These are phyloP conservation scores for Thinopyrum elongatum DNA, from an alignment of 176 grass and related monocot genomes.

Conservation along the genomic window DNA sequence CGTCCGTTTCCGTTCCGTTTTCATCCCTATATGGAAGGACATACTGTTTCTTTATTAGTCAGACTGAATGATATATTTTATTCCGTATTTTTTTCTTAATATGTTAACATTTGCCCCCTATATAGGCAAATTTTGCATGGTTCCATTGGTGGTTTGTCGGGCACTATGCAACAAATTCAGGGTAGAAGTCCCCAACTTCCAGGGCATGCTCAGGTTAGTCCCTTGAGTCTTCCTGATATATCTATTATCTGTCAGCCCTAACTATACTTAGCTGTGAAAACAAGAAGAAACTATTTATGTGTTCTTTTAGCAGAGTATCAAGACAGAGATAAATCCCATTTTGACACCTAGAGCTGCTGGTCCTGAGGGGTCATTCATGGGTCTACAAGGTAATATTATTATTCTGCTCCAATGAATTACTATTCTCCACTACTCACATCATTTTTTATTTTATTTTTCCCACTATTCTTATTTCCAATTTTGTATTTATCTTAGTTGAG, in stretches of 20 bases:
- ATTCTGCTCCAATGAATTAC: conserved; percentile 14
- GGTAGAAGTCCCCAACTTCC: conserved; percentile 83
- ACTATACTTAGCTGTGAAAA: not conserved
- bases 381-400: conserved; percentile 70
- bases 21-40: too few relatives aligned
- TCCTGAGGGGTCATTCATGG: conserved; percentile 82
- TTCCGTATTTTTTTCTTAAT: not conserved
- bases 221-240: conserved; percentile 18
- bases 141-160: conserved; percentile 72
- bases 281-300: conserved; percentile 25
- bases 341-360: conserved; percentile 73
- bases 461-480: conserved; percentile 5
- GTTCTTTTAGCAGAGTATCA: conserved; percentile 68
- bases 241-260: not conserved
- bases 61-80: too few relatives aligned
- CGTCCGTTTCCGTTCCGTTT: too few relatives aligned
- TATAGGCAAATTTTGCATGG: conserved; percentile 93
- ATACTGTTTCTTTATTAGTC: not conserved
- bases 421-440: not conserved
- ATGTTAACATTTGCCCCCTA: conserved; percentile 7
- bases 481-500: conserved; percentile 1
- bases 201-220: conserved; percentile 71
- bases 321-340: conserved; percentile 88
- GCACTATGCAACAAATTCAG: conserved; percentile 83
- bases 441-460: not conserved